Evolutionary conservation across 441 rosid genomes (phyloP).

Genomic region (Jatropha multifida): DNA sequence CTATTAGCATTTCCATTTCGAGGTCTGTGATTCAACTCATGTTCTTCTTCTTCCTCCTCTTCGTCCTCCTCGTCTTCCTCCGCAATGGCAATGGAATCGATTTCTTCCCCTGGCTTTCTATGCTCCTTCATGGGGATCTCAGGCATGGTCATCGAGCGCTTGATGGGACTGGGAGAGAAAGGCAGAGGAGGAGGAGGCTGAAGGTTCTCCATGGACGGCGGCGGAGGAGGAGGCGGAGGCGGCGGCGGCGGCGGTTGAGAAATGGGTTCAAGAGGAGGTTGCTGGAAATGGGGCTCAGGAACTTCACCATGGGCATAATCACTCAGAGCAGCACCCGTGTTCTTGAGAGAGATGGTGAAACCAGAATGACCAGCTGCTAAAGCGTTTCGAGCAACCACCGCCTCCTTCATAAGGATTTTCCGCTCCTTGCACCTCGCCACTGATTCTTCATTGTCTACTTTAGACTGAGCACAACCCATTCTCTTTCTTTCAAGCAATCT

Average conservation of each 20-base stretch:
- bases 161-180: constrained; percentile 40
- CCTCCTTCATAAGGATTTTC: constrained; percentile 66
- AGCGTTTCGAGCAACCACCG: constrained; percentile 70
- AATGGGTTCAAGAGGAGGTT: constrained; percentile 5
- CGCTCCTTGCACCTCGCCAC: constrained; percentile 83
- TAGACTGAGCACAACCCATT: constrained; percentile 93
- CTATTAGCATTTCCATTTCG: constrained; percentile 22
- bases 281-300: constrained; percentile 31
- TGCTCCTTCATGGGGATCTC: constrained; percentile 47
- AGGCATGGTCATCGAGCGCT: constrained; percentile 76
- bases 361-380: constrained; percentile 88
- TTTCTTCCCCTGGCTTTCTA: constrained; percentile 32
- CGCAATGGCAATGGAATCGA: constrained; percentile 36
- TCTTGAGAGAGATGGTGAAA: constrained; percentile 69
- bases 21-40: constrained; percentile 40
- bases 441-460: constrained; percentile 88
- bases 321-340: constrained; percentile 89
- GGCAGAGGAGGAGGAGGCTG: constrained; percentile 58
- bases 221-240: constrained; percentile 41
- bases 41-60: constrained; percentile 38
- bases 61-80: constrained; percentile 55
- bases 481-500: background rate
- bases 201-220: constrained; percentile 31
- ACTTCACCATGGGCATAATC: constrained; percentile 85
- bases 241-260: constrained; percentile 25